Conservation (phyloP, 805 yeast genomes). For the Debaryomyces hansenii region DNA sequence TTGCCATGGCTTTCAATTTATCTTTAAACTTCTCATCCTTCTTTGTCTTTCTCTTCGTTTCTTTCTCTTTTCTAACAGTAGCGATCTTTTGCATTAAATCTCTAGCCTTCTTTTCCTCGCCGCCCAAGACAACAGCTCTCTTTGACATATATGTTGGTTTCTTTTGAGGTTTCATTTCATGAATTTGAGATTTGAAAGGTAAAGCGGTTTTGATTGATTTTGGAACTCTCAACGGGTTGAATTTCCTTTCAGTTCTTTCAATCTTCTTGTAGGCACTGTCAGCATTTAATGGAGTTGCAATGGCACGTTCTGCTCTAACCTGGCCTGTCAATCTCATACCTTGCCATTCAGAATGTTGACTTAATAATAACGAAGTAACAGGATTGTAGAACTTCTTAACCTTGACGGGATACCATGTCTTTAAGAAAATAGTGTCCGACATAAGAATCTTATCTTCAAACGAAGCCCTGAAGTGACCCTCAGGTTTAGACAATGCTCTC, state of each 20-base stretch:
- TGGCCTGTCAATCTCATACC: conserved; percentile 97
- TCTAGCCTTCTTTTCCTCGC: conserved; percentile 92
- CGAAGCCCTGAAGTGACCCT: conserved; percentile 93
- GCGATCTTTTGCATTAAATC: conserved; percentile 83
- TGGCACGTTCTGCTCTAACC: conserved; percentile 72
- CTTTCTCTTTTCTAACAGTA: conserved; percentile 84
- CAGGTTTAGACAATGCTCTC: conserved; percentile 90
- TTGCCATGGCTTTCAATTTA: conserved; percentile 72
- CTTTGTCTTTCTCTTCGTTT: conserved; percentile 68
- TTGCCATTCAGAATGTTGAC: conserved; percentile 83
- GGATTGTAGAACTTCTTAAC: conserved; percentile 93
- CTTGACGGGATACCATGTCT: conserved; percentile 96
- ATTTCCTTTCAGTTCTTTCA: conserved; percentile 80
- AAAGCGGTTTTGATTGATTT: conserved; percentile 68
- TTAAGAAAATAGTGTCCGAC: conserved; percentile 84
- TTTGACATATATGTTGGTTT: conserved; percentile 77
- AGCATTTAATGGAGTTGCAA: conserved; percentile 59
- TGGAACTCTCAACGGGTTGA: conserved; percentile 88
- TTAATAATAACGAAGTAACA: conserved; percentile 81
- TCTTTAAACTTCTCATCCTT: conserved; percentile 75
- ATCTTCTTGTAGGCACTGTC: conserved; percentile 63
- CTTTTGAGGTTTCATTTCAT: conserved; percentile 83
- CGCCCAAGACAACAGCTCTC: conserved; percentile 91
- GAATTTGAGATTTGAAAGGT: conserved; percentile 92
- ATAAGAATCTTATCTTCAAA: conserved; percentile 92